Conservation (phyloP, 305 asterid species). For the Solanum hybrid region DNA sequence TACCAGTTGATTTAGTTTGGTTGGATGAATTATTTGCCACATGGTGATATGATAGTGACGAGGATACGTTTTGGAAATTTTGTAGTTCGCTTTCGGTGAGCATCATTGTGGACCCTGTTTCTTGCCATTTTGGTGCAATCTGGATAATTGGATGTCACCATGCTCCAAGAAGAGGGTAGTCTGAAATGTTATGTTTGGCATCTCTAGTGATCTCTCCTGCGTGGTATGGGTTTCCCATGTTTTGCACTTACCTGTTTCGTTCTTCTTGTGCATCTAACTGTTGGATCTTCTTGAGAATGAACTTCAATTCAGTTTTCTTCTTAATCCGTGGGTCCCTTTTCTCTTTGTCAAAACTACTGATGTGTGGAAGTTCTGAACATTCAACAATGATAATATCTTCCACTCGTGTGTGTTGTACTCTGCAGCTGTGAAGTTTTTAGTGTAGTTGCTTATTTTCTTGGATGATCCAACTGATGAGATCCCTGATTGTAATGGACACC, state of each 20-base stretch:
- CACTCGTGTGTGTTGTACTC: too few species aligned
- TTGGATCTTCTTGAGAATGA: not conserved
- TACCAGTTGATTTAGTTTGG: not conserved
- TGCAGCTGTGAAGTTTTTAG: too few species aligned
- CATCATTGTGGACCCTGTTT: not conserved
- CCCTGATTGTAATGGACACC: too few species aligned
- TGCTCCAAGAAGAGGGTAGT: not conserved
- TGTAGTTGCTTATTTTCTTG: too few species aligned
- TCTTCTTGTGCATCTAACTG: not conserved
- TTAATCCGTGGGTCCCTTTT: not conserved
- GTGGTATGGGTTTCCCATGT: not conserved
- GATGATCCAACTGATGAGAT: too few species aligned
- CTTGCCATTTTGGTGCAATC: not conserved
- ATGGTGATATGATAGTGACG: not conserved
- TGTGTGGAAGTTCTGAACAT: not conserved
- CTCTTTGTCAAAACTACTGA: not conserved
- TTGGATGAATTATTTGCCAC: not conserved
- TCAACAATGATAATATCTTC: not conserved
- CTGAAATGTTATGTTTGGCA: not conserved
- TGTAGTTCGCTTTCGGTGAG: not conserved
- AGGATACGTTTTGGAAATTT: not conserved
- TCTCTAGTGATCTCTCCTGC: not conserved
- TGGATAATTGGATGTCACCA: not conserved
- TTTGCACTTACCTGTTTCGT: not conserved
- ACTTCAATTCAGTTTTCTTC: not conserved